A percentile compares a stretch with the other conserved stretches of the same genome.
Conservation (phyloP, 2,329 filamentous ascomycete genomes). For the Curvularia hawaiiensis region DNA sequence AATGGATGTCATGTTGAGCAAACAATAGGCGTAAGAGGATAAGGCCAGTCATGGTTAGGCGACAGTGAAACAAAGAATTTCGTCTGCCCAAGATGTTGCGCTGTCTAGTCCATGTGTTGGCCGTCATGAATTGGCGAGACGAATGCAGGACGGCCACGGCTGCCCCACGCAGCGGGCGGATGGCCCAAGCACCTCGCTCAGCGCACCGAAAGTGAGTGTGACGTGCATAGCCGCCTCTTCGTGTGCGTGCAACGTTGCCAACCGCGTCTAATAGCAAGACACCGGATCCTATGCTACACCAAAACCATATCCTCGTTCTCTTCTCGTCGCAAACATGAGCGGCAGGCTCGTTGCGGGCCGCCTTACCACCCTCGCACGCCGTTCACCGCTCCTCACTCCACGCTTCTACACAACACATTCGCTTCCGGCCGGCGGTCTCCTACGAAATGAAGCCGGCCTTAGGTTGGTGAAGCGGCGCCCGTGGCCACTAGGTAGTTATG, state of each 20-base stretch:
- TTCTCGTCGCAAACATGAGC: slow-evolving; percentile 59
- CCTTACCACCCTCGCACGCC: slow-evolving; percentile 69
- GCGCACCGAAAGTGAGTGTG: slow-evolving; percentile 21
- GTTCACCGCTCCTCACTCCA: slow-evolving; percentile 64
- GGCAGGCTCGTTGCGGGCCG: slow-evolving; percentile 77
- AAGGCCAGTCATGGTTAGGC: neutral
- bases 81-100: neutral
- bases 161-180: slow-evolving; percentile 18
- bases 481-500: slow-evolving; percentile 78
- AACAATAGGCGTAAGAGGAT: neutral
- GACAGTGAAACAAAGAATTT: neutral
- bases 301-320: slow-evolving; percentile 11
- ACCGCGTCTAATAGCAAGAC: slow-evolving; percentile 2
- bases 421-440: slow-evolving; percentile 45
- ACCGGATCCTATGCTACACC: slow-evolving; percentile 25
- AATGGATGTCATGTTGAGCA: neutral
- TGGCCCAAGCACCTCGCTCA: slow-evolving; percentile 10
- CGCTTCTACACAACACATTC: slow-evolving; percentile 51
- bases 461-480: slow-evolving; percentile 58
- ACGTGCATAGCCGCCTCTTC: slow-evolving; percentile 23
- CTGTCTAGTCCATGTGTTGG: slow-evolving; percentile 11
- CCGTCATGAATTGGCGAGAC: neutral
- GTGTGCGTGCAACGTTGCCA: slow-evolving; percentile 9
- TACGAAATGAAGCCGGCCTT: slow-evolving; percentile 44
- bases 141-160: neutral